These are phyloP conservation scores for Barnettozyma sp. DNA, from an alignment of 805 yeast genomes.

Conservation along the genomic window DNA sequence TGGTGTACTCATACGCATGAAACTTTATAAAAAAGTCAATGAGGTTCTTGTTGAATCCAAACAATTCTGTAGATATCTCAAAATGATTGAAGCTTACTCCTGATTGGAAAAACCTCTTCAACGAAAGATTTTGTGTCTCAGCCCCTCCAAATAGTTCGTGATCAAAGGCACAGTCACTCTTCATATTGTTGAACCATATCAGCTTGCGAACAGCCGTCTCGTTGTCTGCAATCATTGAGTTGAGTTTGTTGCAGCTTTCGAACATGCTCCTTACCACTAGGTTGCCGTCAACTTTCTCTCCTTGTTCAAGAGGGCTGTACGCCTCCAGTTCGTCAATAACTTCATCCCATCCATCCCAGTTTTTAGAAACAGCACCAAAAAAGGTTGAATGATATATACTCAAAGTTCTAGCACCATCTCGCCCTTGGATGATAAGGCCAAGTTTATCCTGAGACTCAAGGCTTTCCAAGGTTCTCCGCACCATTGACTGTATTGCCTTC, in stretches of 20 bases:
- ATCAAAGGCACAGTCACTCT: slow-evolving; percentile 5
- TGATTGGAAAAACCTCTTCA: slow-evolving; percentile 2
- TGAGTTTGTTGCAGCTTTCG: slow-evolving; percentile 6
- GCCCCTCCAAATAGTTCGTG: no score
- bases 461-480: slow-evolving; percentile 25
- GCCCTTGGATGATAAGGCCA: slow-evolving; percentile 43
- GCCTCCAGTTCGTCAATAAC: slow-evolving; percentile 33
- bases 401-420: slow-evolving; percentile 32
- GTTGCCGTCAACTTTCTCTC: slow-evolving; percentile 6
- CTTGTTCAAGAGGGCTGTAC: slow-evolving; percentile 4
- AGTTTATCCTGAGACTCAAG: slow-evolving; percentile 35
- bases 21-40: slow-evolving; percentile 1
- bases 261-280: slow-evolving; percentile 1
- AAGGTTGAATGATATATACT: slow-evolving; percentile 35
- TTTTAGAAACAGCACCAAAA: slow-evolving; percentile 37
- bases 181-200: slow-evolving; percentile 6
- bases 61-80: neutral
- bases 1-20: neutral
- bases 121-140: no score
- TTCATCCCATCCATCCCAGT: slow-evolving; percentile 46
- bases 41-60: slow-evolving; percentile 1
- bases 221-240: slow-evolving; percentile 8
- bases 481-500: slow-evolving; percentile 18
- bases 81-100: slow-evolving; percentile 6
- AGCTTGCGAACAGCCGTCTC: slow-evolving; percentile 4